phyloP scores from a whole-genome alignment of 192 early-diverging fungal genomes.

The Chytriomyces hyalinus region DNA sequence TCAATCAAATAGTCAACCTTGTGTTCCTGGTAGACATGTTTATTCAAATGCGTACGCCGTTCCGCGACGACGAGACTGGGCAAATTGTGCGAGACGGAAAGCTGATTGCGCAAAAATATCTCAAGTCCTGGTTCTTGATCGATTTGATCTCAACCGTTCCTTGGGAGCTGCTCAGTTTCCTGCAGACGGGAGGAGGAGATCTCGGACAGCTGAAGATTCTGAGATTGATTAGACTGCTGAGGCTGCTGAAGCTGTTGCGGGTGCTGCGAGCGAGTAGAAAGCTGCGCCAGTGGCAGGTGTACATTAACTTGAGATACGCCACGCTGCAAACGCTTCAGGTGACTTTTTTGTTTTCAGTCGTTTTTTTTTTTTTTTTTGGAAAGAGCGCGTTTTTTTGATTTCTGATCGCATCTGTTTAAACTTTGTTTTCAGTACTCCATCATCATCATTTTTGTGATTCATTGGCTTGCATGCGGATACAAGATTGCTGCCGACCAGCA shows the following conservation, averaged over 20 bases:
- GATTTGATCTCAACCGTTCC: slow-evolving; percentile 56
- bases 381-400: slow-evolving; percentile 14
- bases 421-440: slow-evolving; percentile 33
- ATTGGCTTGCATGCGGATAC: slow-evolving; percentile 60
- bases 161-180: slow-evolving; percentile 47
- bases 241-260: slow-evolving; percentile 56
- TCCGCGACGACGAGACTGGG: slow-evolving; percentile 52
- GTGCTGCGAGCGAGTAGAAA: slow-evolving; percentile 58
- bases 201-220: slow-evolving; percentile 45
- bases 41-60: slow-evolving; percentile 56
- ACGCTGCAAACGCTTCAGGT: slow-evolving; percentile 55
- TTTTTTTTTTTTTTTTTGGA: neutral
- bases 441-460: slow-evolving; percentile 50
- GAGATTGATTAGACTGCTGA: slow-evolving; percentile 49
- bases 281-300: slow-evolving; percentile 50
- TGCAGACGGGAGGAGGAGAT: slow-evolving; percentile 5
- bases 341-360: neutral
- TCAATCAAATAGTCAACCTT: slow-evolving; percentile 56
- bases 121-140: slow-evolving; percentile 50
- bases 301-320: slow-evolving; percentile 51
- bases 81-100: slow-evolving; percentile 44
- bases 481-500: slow-evolving; percentile 46
- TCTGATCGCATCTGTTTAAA: neutral
- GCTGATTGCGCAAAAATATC: slow-evolving; percentile 41
- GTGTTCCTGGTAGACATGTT: slow-evolving; percentile 59